Evolutionary conservation across 2,329 filamentous ascomycete species (phyloP).

Genomic region (Talaromyces albobiverticillius): DNA sequence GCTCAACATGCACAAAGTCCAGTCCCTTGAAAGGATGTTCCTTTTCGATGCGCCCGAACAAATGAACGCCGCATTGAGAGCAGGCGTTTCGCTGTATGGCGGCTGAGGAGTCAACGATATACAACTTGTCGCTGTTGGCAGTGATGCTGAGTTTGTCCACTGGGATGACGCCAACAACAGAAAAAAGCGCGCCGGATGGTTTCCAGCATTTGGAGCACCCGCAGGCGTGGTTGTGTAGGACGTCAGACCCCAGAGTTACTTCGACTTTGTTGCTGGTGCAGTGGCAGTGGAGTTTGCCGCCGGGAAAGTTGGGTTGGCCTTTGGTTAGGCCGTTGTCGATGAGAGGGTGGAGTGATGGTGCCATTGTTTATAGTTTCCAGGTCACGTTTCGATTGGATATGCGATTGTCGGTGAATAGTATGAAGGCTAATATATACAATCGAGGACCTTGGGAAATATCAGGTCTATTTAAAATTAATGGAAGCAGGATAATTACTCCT

Average conservation of each 20-base stretch:
- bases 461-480: too few species aligned
- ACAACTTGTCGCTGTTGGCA: slow-evolving; percentile 57
- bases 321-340: slow-evolving; percentile 62
- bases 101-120: slow-evolving; percentile 55
- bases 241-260: slow-evolving; percentile 56
- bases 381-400: too few species aligned
- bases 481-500: too few species aligned
- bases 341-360: slow-evolving; percentile 53
- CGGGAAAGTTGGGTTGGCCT: slow-evolving; percentile 53
- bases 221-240: slow-evolving; percentile 68
- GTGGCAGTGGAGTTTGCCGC: slow-evolving; percentile 62
- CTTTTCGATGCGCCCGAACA: slow-evolving; percentile 64
- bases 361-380: too few species aligned
- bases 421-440: too few species aligned
- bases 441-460: too few species aligned
- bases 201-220: slow-evolving; percentile 74
- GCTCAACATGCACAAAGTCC: slow-evolving; percentile 66
- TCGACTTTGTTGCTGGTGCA: slow-evolving; percentile 57
- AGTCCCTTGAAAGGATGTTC: slow-evolving; percentile 66
- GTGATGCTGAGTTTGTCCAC: slow-evolving; percentile 55
- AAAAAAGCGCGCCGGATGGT: slow-evolving; percentile 62
- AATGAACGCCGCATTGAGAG: slow-evolving; percentile 58
- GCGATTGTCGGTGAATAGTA: too few species aligned
- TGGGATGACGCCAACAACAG: slow-evolving; percentile 61
- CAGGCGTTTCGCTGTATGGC: slow-evolving; percentile 62